Conservation (phyloP, 257 asterid genomes). For the Nicotiana attenuata region DNA sequence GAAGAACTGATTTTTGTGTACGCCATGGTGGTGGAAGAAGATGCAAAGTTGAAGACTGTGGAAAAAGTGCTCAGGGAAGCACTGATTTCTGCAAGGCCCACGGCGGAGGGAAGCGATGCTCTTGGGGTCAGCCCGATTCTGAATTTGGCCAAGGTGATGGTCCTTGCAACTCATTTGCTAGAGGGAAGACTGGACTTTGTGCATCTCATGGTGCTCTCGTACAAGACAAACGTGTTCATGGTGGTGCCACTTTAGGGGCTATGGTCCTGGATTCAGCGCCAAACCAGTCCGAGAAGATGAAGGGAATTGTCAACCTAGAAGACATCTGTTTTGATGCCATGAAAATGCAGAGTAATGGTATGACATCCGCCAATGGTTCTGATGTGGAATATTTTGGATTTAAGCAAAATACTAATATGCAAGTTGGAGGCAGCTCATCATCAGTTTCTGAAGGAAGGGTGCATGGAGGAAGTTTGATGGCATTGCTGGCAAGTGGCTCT, state of each 20-base stretch:
- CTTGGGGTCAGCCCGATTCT: conserved; percentile 73
- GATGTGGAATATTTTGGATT: conserved; percentile 22
- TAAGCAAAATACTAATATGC: conserved; percentile 24
- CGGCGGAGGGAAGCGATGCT: conserved; percentile 92
- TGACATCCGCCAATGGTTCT: conserved; percentile 23
- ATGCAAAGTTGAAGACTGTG: conserved; percentile 69
- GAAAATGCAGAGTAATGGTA: conserved; percentile 24
- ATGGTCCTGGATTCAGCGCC: conserved; percentile 35
- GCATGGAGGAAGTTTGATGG: conserved; percentile 86
- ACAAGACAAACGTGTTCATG: conserved; percentile 86
- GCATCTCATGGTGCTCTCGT: conserved; percentile 68
- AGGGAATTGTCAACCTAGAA: conserved; percentile 26
- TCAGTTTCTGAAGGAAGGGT: conserved; percentile 87
- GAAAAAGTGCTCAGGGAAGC: conserved; percentile 96
- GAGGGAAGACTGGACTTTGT: conserved; percentile 74
- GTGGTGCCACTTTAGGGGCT: conserved; percentile 59
- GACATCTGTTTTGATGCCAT: conserved; percentile 28
- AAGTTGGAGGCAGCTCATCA: conserved; percentile 27
- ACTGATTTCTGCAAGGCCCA: conserved; percentile 96
- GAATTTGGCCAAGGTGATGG: conserved; percentile 56
- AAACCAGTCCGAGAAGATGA: conserved; percentile 25
- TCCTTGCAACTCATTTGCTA: conserved; percentile 63
- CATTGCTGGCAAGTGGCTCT: conserved; percentile 41
- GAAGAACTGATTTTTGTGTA: conserved; percentile 81
- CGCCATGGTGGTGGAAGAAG: conserved; percentile 98